A percentile compares a stretch with the other conserved stretches of the same genome.
phyloP scores from a whole-genome alignment of 1,284 basidiomycete genomes.

The Rhizoctonia solani region DNA sequence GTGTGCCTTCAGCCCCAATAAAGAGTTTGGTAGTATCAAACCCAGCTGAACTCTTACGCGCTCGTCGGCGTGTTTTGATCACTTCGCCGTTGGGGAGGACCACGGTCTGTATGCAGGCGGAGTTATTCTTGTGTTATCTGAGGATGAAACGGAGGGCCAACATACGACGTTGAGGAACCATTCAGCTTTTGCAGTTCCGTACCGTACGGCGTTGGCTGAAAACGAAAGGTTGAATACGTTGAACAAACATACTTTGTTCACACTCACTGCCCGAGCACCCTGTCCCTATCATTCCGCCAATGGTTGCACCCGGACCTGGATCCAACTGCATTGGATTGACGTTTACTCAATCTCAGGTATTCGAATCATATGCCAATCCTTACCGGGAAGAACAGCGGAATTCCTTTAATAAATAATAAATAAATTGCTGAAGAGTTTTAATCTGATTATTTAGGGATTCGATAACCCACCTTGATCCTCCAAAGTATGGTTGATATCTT shows the following conservation, averaged over 20 bases:
- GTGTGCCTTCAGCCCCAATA: slow-evolving; percentile 88
- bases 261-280: slow-evolving; percentile 75
- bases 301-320: slow-evolving; percentile 77
- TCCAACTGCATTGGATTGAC: slow-evolving; percentile 58
- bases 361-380: slow-evolving; percentile 41
- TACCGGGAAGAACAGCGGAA: slow-evolving; percentile 88
- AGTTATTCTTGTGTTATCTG: background rate
- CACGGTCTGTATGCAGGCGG: slow-evolving; percentile 65
- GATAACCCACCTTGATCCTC: slow-evolving; percentile 54
- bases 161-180: slow-evolving; percentile 55
- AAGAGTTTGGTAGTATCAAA: slow-evolving; percentile 92
- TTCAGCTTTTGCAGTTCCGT: slow-evolving; percentile 83
- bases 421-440: background rate
- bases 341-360: background rate
- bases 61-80: slow-evolving; percentile 86
- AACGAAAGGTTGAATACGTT: background rate
- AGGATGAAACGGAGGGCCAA: background rate
- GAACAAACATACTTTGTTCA: slow-evolving; percentile 7
- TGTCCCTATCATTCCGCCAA: slow-evolving; percentile 91
- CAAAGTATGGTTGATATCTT: slow-evolving; percentile 80
- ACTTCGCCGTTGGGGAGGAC: slow-evolving; percentile 90
- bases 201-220: slow-evolving; percentile 82
- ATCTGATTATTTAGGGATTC: background rate
- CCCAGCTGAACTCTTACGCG: slow-evolving; percentile 88
- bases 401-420: slow-evolving; percentile 43